Percentiles rank a stretch among this genome's conserved stretches.
Conservation (phyloP, 768 basidiomycete genomes). For the Tylopilus sp. region DNA sequence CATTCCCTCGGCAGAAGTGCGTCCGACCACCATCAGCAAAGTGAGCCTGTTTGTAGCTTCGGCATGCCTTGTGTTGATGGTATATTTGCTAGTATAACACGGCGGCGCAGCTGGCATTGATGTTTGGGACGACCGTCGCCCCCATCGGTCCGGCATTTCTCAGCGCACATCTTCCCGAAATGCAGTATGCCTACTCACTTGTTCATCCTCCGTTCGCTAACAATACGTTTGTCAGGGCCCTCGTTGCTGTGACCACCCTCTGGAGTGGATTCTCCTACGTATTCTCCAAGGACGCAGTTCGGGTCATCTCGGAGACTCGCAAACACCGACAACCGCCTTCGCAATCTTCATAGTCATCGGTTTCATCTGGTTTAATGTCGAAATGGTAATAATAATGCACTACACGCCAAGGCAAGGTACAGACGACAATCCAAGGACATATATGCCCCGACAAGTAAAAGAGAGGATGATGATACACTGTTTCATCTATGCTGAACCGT, state of each 20-base stretch:
- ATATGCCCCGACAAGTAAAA: background rate
- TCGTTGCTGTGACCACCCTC: conserved; percentile 86
- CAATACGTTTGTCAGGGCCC: conserved; percentile 50
- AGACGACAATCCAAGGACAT: conserved; percentile 13
- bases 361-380: background rate
- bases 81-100: conserved; percentile 71
- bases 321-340: conserved; percentile 29
- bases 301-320: conserved; percentile 44
- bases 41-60: conserved; percentile 31
- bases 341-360: conserved; percentile 8
- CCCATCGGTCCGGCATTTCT: conserved; percentile 70
- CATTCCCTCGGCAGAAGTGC: conserved; percentile 92
- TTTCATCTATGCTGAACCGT: conserved; percentile 12
- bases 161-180: conserved; percentile 48
- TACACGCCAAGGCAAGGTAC: conserved; percentile 18
- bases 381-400: conserved; percentile 18
- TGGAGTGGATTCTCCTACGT: conserved; percentile 88
- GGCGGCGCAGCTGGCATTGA: conserved; percentile 82
- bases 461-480: background rate
- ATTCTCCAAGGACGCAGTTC: conserved; percentile 71
- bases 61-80: background rate
- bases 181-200: conserved; percentile 60
- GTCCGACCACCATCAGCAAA: conserved; percentile 93
- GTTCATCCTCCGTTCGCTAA: background rate
- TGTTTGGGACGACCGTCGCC: conserved; percentile 84